phyloP scores from a whole-genome alignment of 202 grass and related monocot species.

The Setaria italica region DNA sequence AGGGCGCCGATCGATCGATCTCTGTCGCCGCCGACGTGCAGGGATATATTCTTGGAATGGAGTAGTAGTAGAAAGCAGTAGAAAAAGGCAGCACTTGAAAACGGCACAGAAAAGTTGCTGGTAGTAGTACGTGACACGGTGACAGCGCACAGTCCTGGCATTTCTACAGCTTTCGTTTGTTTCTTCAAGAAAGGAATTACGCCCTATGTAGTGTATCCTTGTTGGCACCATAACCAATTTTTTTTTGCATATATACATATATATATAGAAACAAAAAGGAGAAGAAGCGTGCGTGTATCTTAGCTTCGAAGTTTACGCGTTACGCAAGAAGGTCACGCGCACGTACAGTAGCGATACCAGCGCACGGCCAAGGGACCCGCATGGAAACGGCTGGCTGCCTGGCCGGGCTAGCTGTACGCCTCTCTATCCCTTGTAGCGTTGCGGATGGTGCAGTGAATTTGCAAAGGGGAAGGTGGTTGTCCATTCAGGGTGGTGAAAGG shows the following conservation, averaged over 20 bases:
- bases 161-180: constrained; percentile 17
- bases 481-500: neutral
- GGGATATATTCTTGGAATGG: neutral
- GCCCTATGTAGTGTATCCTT: neutral
- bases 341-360: neutral
- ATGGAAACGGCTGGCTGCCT: constrained; percentile 14
- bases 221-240: constrained; percentile 1
- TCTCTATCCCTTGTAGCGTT: constrained; percentile 33
- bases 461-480: neutral
- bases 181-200: neutral
- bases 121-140: no score
- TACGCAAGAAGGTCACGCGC: constrained; percentile 29
- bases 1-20: neutral
- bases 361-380: constrained; percentile 7
- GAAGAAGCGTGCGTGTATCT: constrained; percentile 17
- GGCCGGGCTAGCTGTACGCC: constrained; percentile 14
- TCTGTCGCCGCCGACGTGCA: constrained; percentile 8
- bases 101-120: constrained; percentile 5
- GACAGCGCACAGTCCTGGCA: constrained; percentile 1
- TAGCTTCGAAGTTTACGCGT: constrained; percentile 12
- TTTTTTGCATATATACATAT: neutral
- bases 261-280: neutral
- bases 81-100: neutral
- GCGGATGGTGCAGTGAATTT: constrained; percentile 44
- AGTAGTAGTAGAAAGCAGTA: constrained; percentile 16